These are phyloP conservation scores for Colletotrichum higginsianum DNA, from an alignment of 2,329 filamentous ascomycete genomes.

Conservation along the genomic window DNA sequence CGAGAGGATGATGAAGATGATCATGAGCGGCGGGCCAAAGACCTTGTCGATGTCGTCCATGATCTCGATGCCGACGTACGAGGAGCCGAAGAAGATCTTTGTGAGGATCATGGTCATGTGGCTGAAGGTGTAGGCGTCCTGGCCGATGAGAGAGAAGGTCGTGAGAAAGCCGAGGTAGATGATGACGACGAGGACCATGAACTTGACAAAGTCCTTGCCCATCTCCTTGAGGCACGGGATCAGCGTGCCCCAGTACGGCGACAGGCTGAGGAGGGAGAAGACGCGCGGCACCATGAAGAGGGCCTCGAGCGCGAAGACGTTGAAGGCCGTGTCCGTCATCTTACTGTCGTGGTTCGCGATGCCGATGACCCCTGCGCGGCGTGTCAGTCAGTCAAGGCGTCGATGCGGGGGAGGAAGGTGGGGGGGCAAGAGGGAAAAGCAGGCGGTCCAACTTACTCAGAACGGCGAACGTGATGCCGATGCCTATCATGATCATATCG, in stretches of 20 bases:
- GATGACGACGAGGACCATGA: conserved; percentile 83
- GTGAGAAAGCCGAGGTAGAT: conserved; percentile 91
- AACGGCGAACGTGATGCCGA: conserved; percentile 79
- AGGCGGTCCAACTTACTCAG: conserved; percentile 70
- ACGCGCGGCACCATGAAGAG: conserved; percentile 92
- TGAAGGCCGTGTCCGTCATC: conserved; percentile 86
- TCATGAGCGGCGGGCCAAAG: conserved; percentile 74
- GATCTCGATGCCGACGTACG: conserved; percentile 80
- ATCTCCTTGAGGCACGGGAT: conserved; percentile 95
- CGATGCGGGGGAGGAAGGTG: too few relatives aligned
- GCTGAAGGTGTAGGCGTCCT: conserved; percentile 74
- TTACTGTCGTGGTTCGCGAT: conserved; percentile 70
- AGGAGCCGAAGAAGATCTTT: conserved; percentile 86
- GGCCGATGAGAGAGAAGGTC: conserved; percentile 85
- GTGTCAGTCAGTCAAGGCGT: neutral
- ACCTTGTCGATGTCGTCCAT: conserved; percentile 73
- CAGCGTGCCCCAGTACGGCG: conserved; percentile 90
- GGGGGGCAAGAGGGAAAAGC: neutral
- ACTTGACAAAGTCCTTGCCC: conserved; percentile 93
- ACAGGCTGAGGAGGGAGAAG: conserved; percentile 88
- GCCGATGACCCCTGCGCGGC: conserved; percentile 73
- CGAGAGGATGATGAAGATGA: conserved; percentile 83
- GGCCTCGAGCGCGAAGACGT: conserved; percentile 90
- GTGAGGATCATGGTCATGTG: conserved; percentile 84
- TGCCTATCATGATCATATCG: conserved; percentile 81